Evolutionary conservation across 2,329 filamentous ascomycete species (phyloP), one percentile per base, ranked within the genome.

Genomic region (Aureobasidium sp.): DNA sequence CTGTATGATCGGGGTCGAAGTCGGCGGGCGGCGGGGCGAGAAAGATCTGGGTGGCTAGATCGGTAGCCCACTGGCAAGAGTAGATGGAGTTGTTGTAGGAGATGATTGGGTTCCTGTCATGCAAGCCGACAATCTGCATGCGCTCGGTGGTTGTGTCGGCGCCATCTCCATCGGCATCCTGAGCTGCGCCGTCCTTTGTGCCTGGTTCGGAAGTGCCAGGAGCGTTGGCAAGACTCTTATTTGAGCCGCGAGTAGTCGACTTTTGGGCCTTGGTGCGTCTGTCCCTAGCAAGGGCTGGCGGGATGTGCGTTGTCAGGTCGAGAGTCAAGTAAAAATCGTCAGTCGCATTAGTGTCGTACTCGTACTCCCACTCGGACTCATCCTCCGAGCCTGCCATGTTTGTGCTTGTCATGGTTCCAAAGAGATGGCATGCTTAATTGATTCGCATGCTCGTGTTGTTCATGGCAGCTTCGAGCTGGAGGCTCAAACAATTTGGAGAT

Each of bases 41-140:
- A 80, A 81, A 70, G 68, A 97, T 87, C 45, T 96, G 83, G 0
- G 91, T 96, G 39, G 93, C 93, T 47, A 96, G 84, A 64, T 91
- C 88, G 64, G 89, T 85, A 12, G 85, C 83, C 93, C 93, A 97
- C 49, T 84, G 78, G 66, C 91, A 93, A 65, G 85, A 86, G 71
- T 92, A 94, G 25, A 95, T 78, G 65, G 87, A 84, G 34, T 88
- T 89, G 63, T 87, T 83, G 75, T 95, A 95, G 25, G 88, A 88
- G 63, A 96, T 81, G 31, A 96, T 78, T 0, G 93, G 93, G 53
- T 89, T 87, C 2, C 77, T 70, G 1, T 87, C 87, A 73, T 96
- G 88, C 3, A 97, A 80, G 31, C 90, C 91, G n/a, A 94, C 79
- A 56, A 97, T 87, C 70, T 96, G 91, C 6, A 96, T 66, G 65